These are phyloP conservation scores for Monilinia laxa DNA, from an alignment of 2,329 filamentous ascomycete genomes.

Conservation along the genomic window DNA sequence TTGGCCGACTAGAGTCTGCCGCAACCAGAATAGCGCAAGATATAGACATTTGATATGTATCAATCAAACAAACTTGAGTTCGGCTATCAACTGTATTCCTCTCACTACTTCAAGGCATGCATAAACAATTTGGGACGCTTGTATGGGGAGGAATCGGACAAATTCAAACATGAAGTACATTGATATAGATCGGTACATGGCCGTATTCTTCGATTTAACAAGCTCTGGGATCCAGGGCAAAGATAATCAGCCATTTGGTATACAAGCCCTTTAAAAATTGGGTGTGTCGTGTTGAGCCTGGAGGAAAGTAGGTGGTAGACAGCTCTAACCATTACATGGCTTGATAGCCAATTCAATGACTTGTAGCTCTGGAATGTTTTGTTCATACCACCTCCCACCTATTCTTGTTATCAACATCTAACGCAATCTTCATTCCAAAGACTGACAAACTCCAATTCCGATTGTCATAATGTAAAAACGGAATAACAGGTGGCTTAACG, in stretches of 20 bases:
- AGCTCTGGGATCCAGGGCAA: neutral
- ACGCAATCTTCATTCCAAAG: too few species aligned
- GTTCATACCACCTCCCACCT: too few species aligned
- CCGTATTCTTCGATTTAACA: neutral
- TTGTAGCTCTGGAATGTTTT: too few species aligned
- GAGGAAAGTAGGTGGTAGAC: neutral
- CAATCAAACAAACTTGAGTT: neutral
- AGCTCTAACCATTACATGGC: neutral
- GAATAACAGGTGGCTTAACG: too few species aligned
- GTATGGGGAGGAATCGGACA: neutral
- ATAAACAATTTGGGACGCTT: neutral
- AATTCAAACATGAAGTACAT: neutral
- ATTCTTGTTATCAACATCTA: too few species aligned
- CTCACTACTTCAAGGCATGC: neutral
- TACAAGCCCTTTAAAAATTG: neutral
- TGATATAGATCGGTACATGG: neutral
- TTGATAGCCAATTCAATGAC: neutral
- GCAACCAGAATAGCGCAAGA: neutral
- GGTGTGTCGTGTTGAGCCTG: neutral
- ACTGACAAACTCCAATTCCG: too few species aligned
- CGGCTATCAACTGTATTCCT: neutral
- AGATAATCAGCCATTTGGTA: neutral
- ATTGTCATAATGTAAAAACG: too few species aligned
- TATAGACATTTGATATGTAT: neutral
- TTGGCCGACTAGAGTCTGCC: neutral